Evolutionary conservation across 805 yeast genomes (phyloP).

Genomic region (Pichia thaimueangensis): DNA sequence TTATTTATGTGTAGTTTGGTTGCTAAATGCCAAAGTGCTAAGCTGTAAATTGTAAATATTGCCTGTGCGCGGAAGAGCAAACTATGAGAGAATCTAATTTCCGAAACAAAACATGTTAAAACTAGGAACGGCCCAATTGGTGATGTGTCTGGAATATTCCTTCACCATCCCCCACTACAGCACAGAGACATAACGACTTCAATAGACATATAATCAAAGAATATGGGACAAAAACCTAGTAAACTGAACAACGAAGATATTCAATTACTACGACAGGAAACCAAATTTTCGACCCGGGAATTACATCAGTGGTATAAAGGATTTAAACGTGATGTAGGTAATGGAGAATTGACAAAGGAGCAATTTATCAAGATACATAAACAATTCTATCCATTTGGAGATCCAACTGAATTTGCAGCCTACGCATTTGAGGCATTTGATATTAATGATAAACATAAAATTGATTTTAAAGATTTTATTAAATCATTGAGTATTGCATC

Average conservation of each 20-base stretch:
- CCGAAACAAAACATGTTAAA: no score
- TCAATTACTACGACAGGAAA: constrained; percentile 70
- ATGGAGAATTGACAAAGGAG: constrained; percentile 77
- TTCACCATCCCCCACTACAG: no score
- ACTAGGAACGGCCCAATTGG: no score
- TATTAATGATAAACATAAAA: constrained; percentile 66
- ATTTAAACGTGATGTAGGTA: constrained; percentile 87
- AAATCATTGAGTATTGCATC: constrained; percentile 81
- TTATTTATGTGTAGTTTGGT: no score
- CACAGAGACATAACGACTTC: no score
- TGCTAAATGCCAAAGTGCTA: no score
- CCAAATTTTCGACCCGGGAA: constrained; percentile 89
- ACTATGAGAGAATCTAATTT: no score
- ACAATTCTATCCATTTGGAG: constrained; percentile 98
- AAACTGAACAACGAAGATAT: constrained; percentile 88
- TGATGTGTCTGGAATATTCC: no score
- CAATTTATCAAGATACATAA: constrained; percentile 90
- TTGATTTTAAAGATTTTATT: constrained; percentile 90
- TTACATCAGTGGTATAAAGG: constrained; percentile 99
- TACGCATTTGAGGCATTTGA: constrained; percentile 88
- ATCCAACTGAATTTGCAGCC: constrained; percentile 85
- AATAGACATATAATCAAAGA: no score
- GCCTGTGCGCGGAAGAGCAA: no score
- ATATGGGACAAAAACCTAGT: constrained; percentile 89
- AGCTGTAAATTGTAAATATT: no score